Conservation (phyloP, 352 stramenopile genomes). For the Aphanomyces stellatus region DNA sequence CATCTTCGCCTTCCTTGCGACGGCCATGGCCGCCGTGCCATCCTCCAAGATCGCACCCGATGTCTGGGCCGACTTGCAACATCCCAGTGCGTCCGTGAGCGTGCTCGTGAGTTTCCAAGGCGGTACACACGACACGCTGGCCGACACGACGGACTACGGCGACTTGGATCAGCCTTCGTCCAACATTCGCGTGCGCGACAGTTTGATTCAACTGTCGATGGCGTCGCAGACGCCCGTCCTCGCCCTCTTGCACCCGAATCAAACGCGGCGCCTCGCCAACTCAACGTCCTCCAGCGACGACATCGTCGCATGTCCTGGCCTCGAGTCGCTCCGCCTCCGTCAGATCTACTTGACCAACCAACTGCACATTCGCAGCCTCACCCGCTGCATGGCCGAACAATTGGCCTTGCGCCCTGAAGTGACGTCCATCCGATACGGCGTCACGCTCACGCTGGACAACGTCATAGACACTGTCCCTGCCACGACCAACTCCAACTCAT, state of each 20-base stretch:
- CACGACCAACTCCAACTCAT: too few species aligned
- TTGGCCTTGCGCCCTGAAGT: neutral
- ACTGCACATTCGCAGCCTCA: neutral
- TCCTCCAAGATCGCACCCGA: neutral
- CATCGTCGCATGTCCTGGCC: neutral
- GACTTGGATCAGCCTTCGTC: conserved; percentile 2
- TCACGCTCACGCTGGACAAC: neutral
- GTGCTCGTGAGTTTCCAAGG: neutral
- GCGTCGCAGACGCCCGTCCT: neutral
- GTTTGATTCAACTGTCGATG: neutral
- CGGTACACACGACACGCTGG: neutral
- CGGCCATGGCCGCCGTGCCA: neutral
- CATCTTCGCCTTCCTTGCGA: too few species aligned
- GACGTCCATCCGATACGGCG: neutral
- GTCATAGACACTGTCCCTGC: neutral
- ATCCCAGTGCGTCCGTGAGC: neutral
- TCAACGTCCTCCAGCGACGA: neutral
- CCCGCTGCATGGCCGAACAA: conserved; percentile 15
- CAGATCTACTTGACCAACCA: conserved; percentile 12
- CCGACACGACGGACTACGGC: neutral
- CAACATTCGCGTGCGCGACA: neutral
- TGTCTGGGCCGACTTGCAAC: neutral
- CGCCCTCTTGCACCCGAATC: neutral
- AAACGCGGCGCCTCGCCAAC: neutral
- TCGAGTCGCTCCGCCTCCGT: neutral